Conservation (phyloP, 2,329 filamentous ascomycete genomes). For the Chrysosporium queenslandicum region DNA sequence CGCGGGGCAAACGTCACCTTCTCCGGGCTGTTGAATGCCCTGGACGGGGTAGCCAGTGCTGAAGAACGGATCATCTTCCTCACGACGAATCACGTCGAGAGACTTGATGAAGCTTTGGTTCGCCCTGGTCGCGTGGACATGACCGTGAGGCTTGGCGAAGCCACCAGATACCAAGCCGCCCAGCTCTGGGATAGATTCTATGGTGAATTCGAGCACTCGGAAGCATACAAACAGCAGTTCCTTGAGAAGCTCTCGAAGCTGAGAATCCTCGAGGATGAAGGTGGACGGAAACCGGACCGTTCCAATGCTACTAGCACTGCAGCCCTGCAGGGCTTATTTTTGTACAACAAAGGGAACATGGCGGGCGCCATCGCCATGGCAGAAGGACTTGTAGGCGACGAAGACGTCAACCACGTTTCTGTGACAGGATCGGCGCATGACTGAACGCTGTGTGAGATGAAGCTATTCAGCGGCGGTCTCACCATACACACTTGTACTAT, state of each 20-base stretch:
- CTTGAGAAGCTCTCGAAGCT: constrained; percentile 58
- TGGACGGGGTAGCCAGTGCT: constrained; percentile 87
- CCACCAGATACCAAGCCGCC: constrained; percentile 71
- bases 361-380: constrained; percentile 76
- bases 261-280: constrained; percentile 55
- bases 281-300: constrained; percentile 39
- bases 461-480: too few species aligned
- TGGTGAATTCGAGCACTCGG: constrained; percentile 61
- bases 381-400: constrained; percentile 36
- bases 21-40: constrained; percentile 73
- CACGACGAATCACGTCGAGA: constrained; percentile 88
- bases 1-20: constrained; percentile 84
- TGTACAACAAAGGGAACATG: constrained; percentile 90
- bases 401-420: not conserved
- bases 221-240: constrained; percentile 57
- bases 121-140: constrained; percentile 88
- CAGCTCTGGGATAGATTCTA: constrained; percentile 95
- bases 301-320: constrained; percentile 65
- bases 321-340: constrained; percentile 82
- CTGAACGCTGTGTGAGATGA: not conserved
- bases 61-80: constrained; percentile 90
- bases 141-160: constrained; percentile 80
- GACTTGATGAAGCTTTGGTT: constrained; percentile 79
- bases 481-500: not conserved
- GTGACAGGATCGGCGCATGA: not conserved